phyloP scores from a whole-genome alignment of 2,329 filamentous ascomycete genomes.

The Zarea fungicola region DNA sequence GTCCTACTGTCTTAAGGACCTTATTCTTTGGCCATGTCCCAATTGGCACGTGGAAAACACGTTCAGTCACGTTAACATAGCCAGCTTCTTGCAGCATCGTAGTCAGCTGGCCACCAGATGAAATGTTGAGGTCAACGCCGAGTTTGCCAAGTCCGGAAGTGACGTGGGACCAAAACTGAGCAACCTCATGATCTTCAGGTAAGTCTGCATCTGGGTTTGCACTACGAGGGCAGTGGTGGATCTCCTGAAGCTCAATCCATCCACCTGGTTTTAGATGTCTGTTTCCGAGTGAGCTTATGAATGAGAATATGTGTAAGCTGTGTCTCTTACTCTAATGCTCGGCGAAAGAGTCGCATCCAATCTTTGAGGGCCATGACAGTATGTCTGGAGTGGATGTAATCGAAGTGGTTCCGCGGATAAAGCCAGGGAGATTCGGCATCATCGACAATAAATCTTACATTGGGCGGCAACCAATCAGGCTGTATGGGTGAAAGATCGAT shows the following conservation, averaged over 20 bases:
- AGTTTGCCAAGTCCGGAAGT: conserved; percentile 37
- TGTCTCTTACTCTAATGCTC: conserved; percentile 42
- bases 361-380: conserved; percentile 52
- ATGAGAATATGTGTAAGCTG: too few relatives aligned
- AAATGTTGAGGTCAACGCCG: conserved; percentile 43
- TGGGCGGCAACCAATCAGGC: conserved; percentile 48
- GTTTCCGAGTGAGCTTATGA: neutral
- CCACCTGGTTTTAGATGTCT: conserved; percentile 49
- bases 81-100: conserved; percentile 44
- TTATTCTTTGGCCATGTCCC: conserved; percentile 50
- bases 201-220: conserved; percentile 35
- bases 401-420: conserved; percentile 48
- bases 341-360: conserved; percentile 45
- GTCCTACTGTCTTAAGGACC: conserved; percentile 44
- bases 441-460: conserved; percentile 52
- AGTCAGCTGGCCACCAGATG: conserved; percentile 36
- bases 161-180: conserved; percentile 43
- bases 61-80: conserved; percentile 47
- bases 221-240: conserved; percentile 44
- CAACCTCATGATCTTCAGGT: conserved; percentile 34
- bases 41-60: conserved; percentile 46
- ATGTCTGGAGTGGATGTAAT: conserved; percentile 56
- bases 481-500: conserved; percentile 46
- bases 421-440: conserved; percentile 54
- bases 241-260: conserved; percentile 52